phyloP scores from a whole-genome alignment of 345 rosid species.

The Triadica sebifera region DNA sequence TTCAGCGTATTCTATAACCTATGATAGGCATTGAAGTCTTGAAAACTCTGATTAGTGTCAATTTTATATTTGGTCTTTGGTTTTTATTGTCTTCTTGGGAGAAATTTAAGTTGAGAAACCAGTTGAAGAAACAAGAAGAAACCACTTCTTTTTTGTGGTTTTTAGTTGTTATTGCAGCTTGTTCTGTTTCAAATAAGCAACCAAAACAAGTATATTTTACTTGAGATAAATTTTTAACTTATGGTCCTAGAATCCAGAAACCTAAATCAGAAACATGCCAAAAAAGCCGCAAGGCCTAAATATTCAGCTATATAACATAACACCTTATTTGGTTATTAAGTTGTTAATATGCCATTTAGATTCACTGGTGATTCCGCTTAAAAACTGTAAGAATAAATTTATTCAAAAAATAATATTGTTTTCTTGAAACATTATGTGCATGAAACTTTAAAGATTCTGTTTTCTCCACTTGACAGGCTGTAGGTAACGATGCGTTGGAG shows the following conservation, averaged over 20 bases:
- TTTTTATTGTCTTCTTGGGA: background rate
- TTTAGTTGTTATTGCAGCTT: background rate
- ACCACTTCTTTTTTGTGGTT: background rate
- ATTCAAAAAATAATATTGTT: background rate
- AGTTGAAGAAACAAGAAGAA: background rate
- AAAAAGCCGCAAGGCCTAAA: background rate
- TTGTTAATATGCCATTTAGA: background rate
- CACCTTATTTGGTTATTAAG: background rate
- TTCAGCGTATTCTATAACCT: no score
- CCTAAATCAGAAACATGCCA: no score
- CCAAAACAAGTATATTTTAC: background rate
- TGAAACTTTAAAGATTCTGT: background rate
- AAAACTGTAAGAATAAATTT: background rate
- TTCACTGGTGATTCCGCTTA: background rate
- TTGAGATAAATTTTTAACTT: background rate
- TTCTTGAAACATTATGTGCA: background rate
- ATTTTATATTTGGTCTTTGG: background rate
- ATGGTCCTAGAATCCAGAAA: background rate
- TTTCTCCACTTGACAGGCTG: conserved; percentile 41
- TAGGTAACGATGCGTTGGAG: conserved; percentile 52
- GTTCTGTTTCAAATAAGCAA: background rate
- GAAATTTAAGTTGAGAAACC: background rate
- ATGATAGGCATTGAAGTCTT: background rate
- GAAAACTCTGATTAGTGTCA: background rate
- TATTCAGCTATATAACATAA: background rate